Conservation (phyloP, 768 basidiomycete species). For the Cubamyces lactineus region DNA sequence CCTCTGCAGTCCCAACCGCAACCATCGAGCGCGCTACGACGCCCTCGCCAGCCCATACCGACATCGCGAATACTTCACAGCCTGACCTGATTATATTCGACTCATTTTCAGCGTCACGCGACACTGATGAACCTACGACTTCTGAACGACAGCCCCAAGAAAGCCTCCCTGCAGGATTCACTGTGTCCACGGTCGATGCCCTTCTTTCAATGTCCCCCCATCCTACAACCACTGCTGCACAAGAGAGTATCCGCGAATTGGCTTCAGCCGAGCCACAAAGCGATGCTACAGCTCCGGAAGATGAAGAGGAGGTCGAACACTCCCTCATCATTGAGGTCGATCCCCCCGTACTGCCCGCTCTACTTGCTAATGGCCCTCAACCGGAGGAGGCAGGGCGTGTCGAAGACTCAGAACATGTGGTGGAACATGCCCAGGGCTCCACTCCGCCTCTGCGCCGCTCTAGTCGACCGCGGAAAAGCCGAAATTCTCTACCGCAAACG, state of each 20-base stretch:
- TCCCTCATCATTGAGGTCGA: slow-evolving; percentile 5
- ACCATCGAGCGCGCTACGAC: background rate
- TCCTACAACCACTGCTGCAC: slow-evolving; percentile 2
- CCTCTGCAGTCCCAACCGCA: background rate
- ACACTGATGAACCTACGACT: background rate
- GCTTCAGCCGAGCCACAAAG: background rate
- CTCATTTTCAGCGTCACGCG: slow-evolving; percentile 39
- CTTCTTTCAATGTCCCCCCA: slow-evolving; percentile 31
- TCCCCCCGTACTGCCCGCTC: background rate
- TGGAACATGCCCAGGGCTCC: background rate
- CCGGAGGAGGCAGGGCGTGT: background rate
- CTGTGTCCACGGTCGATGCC: slow-evolving; percentile 25
- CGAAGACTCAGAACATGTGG: background rate
- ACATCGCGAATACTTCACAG: slow-evolving; percentile 24
- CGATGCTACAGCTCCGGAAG: slow-evolving; percentile 8
- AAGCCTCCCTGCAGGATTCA: background rate
- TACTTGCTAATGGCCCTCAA: background rate
- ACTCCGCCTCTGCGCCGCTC: slow-evolving; percentile 25
- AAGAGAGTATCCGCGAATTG: background rate
- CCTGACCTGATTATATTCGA: slow-evolving; percentile 47
- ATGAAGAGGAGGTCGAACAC: slow-evolving; percentile 19
- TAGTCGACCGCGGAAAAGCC: slow-evolving; percentile 21
- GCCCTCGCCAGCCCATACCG: background rate
- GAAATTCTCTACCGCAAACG: slow-evolving; percentile 15
- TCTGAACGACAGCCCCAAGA: background rate